Base-by-base conservation (phyloP, 306 rosid species). In the Alnus rubra region DNA sequence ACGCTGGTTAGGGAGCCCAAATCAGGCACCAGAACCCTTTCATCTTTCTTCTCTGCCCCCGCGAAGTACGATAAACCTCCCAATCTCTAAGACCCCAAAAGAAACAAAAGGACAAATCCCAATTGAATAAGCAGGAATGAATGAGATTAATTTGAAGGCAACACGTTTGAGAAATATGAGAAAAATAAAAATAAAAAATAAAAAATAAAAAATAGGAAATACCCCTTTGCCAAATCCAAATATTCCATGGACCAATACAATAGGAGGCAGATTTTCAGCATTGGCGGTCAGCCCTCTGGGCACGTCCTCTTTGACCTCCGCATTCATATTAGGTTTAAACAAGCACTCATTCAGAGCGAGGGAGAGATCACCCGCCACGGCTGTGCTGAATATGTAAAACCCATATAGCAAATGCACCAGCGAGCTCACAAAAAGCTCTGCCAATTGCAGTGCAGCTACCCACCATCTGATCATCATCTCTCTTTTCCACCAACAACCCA, bases 201-300 rank as follows among this genome's bases (percentile, higher is more conserved):
- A 23, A 23, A 23, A 23, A 23, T 23, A 81, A 56, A 33, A 53
- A 56, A 30, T 7, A 4, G n/a, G 8, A 44, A 65, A 4, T 84
- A 96, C 99, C 87, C 98, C 99, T 88, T 96, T 89, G 69, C 99
- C 99, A 80, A 96, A 96, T 52, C 99, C 99, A 81, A 96, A 96
- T 72, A 96, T 96, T 56, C 99, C 99, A 82, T 96, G 99, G 33
- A 93, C 96, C 42, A 96, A 81, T 1, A 96, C 98, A 80, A 96
- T 96, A 4, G 99, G 99, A 81, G 99, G 97, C 28, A 93, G 82
- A 82, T 69, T 72, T 30, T 56, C 54, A 45, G 0, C 78, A 76
- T 83, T 78, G 79, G 73, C 55, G 0, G 59, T 18, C 3, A 76
- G 28, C 15, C 35, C 72, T 0, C 39, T 1, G 1, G 74, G 16